Conservation (phyloP, 2,329 filamentous ascomycete species). For the Monosporascus sp. region DNA sequence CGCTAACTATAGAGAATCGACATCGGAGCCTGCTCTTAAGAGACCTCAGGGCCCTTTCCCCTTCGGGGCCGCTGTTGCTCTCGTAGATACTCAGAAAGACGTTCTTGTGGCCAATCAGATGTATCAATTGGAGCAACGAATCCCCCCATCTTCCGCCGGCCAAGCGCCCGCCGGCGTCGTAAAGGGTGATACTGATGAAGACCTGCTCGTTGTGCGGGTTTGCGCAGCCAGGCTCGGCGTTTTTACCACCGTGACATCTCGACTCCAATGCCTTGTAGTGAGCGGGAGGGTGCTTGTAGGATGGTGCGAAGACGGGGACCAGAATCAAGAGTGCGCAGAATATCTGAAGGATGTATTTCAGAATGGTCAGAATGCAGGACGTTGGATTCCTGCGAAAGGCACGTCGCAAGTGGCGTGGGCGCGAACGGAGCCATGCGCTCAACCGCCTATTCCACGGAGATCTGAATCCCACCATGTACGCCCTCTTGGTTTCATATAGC, state of each 20-base stretch:
- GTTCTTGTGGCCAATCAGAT: constrained; percentile 61
- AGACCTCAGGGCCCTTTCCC: constrained; percentile 46
- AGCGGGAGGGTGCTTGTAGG: constrained; percentile 34
- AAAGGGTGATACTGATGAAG: constrained; percentile 69
- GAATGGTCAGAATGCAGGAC: neutral
- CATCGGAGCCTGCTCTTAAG: constrained; percentile 45
- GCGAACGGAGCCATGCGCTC: neutral
- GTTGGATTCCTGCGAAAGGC: neutral
- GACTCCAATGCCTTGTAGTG: constrained; percentile 32
- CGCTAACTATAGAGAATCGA: constrained; percentile 50
- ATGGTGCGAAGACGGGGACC: constrained; percentile 32
- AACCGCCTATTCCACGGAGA: neutral
- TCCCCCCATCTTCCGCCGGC: constrained; percentile 60
- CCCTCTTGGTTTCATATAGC: neutral
- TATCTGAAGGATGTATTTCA: neutral
- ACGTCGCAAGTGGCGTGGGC: neutral
- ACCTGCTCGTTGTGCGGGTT: constrained; percentile 53
- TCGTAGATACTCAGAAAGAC: constrained; percentile 71
- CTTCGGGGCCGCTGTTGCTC: constrained; percentile 58
- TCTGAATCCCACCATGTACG: neutral
- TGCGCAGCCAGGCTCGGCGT: constrained; percentile 28
- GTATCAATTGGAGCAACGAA: constrained; percentile 55
- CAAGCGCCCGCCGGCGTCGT: constrained; percentile 56
- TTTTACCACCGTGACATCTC: constrained; percentile 21
- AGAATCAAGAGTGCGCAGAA: neutral